These are phyloP conservation scores for Rhodomyrtus tomentosa DNA, from an alignment of 345 rosid genomes.

Conservation along the genomic window DNA sequence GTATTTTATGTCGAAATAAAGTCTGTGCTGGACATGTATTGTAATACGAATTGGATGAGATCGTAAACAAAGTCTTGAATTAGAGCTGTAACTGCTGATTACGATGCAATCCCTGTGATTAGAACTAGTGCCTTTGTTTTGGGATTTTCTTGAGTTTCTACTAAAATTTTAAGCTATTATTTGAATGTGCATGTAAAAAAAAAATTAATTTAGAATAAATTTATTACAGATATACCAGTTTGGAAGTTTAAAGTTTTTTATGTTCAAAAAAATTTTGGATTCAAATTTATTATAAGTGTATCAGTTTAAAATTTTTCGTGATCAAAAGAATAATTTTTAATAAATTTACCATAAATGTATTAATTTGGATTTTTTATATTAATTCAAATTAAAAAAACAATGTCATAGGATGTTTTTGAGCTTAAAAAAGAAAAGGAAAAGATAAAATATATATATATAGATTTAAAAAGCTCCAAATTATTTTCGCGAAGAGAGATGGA, in stretches of 20 bases:
- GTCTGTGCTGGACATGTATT: background rate
- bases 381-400: background rate
- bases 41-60: background rate
- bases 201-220: too few relatives aligned
- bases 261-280: too few relatives aligned
- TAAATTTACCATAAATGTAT: too few relatives aligned
- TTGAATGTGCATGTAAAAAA: too few relatives aligned
- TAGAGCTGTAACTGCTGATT: background rate
- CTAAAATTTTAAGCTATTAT: background rate
- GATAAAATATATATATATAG: too few relatives aligned
- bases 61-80: background rate
- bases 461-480: too few relatives aligned
- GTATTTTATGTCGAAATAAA: background rate
- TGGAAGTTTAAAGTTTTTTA: too few relatives aligned
- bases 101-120: background rate
- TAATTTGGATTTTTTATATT: too few relatives aligned
- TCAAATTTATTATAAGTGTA: too few relatives aligned
- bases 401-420: background rate
- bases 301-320: too few relatives aligned
- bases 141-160: background rate
- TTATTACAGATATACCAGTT: too few relatives aligned
- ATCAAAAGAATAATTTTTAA: too few relatives aligned
- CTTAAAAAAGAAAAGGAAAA: fast-evolving
- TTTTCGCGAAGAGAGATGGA: background rate
- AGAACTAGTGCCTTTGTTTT: background rate